Base-by-base conservation (phyloP, 176 grass and related monocot genomes). In the Bromus sterilis region DNA sequence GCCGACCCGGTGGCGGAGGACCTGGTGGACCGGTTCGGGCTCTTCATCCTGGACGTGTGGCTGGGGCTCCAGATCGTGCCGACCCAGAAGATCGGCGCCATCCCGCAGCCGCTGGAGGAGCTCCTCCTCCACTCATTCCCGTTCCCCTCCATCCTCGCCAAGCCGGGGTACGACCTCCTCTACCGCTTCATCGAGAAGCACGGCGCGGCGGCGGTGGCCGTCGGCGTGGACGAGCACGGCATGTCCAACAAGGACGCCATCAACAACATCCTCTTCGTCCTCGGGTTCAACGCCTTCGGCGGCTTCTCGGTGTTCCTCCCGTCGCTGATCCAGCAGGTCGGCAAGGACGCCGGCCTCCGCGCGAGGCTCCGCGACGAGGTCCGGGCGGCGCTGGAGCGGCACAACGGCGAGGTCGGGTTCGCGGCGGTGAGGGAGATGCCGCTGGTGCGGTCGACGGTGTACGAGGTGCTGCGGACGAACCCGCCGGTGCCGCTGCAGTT, bases 241-340 rank as follows among this genome's bases (percentile, higher is more conserved):
- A 83, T 98, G 31, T 2, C 11, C 34, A 63, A 49, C 20, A 83
- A 91, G 0, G 92, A 98, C 56, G 92, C 92, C 46, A 78, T 98
- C 63, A 86, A 94, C 87, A 94, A 98, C 86, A 87, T 94, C 71
- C 89, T 98, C 62, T 98, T 94, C 89, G 88, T 98, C 13, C 90
- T 98, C 0, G 95, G 92, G 0, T 98, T 98, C 90, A 98, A 98
- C 74, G 86, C 95, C 0, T 98, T 94, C 82, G 87, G 90, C 9
- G 92, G 92, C 72, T 98, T 98, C 88, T 91, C 88, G 0, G 78
- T 98, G 1, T 98, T 98, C 85, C 79, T 94, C 11, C 90, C 88
- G 0, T 82, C 26, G 30, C 84, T 98, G 2, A 53, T 94, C 11
- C 76, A 66, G 1, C 84, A 87, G 34, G 15, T 89, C 34, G 95